A percentile compares a stretch with the other conserved stretches of the same genome.
phyloP scores from a whole-genome alignment of 129 eudicot genomes.

The Flaveria robusta region DNA sequence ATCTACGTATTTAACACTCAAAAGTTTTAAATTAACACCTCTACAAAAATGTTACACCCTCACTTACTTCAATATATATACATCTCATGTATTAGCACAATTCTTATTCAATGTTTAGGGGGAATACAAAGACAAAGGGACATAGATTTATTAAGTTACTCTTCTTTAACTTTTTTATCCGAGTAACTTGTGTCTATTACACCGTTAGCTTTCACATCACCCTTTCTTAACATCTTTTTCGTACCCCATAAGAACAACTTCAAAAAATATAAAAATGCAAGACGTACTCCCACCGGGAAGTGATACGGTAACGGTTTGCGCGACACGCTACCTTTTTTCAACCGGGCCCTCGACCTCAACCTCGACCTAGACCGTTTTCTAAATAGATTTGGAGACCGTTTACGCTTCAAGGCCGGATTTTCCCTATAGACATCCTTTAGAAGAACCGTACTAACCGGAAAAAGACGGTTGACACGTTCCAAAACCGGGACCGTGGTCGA shows the following conservation, averaged over 20 bases:
- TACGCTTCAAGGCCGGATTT: slow-evolving; percentile 8
- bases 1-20: too few relatives aligned
- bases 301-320: slow-evolving; percentile 3
- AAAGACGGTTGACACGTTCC: not conserved
- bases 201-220: slow-evolving; percentile 18
- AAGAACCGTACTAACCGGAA: not conserved
- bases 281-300: slow-evolving; percentile 24
- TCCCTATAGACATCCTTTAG: not conserved
- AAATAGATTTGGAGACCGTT: slow-evolving; percentile 12
- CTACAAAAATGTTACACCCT: too few relatives aligned
- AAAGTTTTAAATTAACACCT: too few relatives aligned
- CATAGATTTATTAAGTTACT: not conserved
- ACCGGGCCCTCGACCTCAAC: not conserved
- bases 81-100: not conserved
- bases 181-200: not conserved
- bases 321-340: slow-evolving; percentile 5
- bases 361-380: not conserved
- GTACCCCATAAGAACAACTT: slow-evolving; percentile 31
- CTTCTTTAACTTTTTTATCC: slow-evolving; percentile 30
- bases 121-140: not conserved
- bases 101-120: not conserved
- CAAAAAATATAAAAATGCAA: slow-evolving; percentile 29
- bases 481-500: slow-evolving; percentile 10
- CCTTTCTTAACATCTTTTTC: slow-evolving; percentile 10
- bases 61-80: not conserved